Evolutionary conservation across 2,329 filamentous ascomycete genomes (phyloP).

Genomic region (Colletotrichum acutatum): DNA sequence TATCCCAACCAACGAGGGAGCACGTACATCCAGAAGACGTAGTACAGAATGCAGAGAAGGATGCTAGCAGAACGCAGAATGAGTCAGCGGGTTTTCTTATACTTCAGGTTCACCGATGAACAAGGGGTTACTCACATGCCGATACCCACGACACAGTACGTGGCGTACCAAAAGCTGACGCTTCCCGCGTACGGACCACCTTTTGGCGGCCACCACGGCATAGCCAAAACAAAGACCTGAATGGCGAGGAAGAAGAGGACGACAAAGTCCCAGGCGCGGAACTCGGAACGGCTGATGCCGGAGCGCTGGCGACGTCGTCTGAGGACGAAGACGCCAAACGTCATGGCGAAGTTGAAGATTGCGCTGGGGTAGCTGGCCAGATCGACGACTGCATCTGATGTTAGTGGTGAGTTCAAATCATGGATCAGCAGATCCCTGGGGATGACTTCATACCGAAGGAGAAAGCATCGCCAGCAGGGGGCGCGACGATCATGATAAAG

Average conservation of each 20-base stretch:
- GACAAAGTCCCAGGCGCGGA: constrained; percentile 67
- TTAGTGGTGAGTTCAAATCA: neutral
- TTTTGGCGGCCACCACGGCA: constrained; percentile 78
- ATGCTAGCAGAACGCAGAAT: constrained; percentile 50
- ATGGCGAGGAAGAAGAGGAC: constrained; percentile 69
- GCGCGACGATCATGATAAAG: constrained; percentile 67
- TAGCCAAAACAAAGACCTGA: constrained; percentile 71
- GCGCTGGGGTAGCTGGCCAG: constrained; percentile 67
- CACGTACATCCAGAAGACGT: constrained; percentile 66
- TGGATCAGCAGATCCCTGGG: constrained; percentile 37
- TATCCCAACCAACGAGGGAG: constrained; percentile 66
- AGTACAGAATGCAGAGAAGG: constrained; percentile 65
- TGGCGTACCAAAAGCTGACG: constrained; percentile 80
- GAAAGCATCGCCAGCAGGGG: constrained; percentile 73
- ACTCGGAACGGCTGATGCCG: constrained; percentile 60
- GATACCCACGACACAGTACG: constrained; percentile 73
- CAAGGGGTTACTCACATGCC: constrained; percentile 62
- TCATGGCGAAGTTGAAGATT: constrained; percentile 68
- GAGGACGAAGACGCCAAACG: constrained; percentile 67
- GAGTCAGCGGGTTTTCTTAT: neutral
- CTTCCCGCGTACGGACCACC: constrained; percentile 69
- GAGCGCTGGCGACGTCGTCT: constrained; percentile 64
- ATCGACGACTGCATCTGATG: constrained; percentile 60
- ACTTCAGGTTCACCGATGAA: neutral
- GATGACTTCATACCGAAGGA: constrained; percentile 60